A percentile compares a stretch with the other conserved stretches of the same genome.
phyloP scores from a whole-genome alignment of 192 early-diverging fungal species.

The Dissophora globulifera region DNA sequence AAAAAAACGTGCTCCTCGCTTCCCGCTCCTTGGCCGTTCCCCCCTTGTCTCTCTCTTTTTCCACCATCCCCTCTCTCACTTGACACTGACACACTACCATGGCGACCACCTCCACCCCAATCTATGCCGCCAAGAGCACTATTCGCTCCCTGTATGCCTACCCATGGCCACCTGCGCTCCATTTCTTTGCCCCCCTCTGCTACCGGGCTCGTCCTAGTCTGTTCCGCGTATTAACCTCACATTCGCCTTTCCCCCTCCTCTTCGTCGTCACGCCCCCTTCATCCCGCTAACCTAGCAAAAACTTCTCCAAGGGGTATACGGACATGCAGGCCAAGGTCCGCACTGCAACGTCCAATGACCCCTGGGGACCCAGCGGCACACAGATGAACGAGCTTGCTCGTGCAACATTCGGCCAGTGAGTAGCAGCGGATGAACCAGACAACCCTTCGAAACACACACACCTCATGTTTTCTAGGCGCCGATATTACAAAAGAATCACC shows the following conservation, averaged over 20 bases:
- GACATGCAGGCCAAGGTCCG: constrained; percentile 94
- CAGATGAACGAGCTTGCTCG: constrained; percentile 90
- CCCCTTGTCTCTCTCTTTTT: constrained; percentile 5
- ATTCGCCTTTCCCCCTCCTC: not conserved
- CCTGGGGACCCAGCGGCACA: constrained; percentile 76
- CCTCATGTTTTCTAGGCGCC: too few species aligned
- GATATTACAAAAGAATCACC: too few species aligned
- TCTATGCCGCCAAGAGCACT: constrained; percentile 58
- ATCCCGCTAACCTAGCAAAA: constrained; percentile 82
- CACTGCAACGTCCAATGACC: constrained; percentile 82
- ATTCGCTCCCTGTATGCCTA: constrained; percentile 56
- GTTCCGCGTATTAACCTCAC: not conserved
- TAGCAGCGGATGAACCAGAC: constrained; percentile 16
- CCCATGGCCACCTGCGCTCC: not conserved
- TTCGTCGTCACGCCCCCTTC: not conserved
- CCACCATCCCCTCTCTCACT: constrained; percentile 14
- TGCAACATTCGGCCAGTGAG: constrained; percentile 89
- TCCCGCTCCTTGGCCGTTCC: constrained; percentile 9
- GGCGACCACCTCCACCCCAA: constrained; percentile 34
- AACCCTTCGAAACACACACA: too few species aligned
- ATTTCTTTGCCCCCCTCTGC: too few species aligned
- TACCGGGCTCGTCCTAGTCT: too few species aligned
- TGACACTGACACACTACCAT: constrained; percentile 26
- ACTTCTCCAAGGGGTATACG: constrained; percentile 91
- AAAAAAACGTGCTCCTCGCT: too few species aligned